Percentiles rank a stretch among this genome's conserved stretches.
phyloP scores from a whole-genome alignment of 1,139 yeast genomes.

The Sugiyamaella xylanicola region DNA sequence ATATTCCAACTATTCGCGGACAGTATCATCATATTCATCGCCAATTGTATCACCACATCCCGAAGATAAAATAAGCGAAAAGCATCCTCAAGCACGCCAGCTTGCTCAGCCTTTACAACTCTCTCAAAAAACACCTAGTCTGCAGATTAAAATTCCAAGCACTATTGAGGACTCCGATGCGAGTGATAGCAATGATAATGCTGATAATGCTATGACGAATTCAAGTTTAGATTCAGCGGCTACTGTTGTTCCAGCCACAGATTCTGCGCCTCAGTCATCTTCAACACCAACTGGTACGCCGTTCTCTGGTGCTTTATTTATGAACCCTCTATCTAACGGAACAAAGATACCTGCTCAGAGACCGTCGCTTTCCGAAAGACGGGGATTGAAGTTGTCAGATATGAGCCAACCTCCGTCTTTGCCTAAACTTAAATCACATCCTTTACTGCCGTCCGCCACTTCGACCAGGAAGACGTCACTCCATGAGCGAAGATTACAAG shows the following conservation, averaged over 20 bases:
- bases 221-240: not conserved
- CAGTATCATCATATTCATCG: constrained; percentile 21
- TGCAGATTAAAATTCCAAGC: not conserved
- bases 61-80: constrained; percentile 15
- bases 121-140: not conserved
- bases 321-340: constrained; percentile 21
- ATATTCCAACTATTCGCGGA: constrained; percentile 18
- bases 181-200: not conserved
- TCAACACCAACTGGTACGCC: constrained; percentile 1
- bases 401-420: constrained; percentile 14
- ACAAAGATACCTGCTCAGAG: constrained; percentile 26
- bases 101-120: not conserved
- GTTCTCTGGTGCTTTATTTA: constrained; percentile 27
- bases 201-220: not conserved
- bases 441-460: constrained; percentile 18
- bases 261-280: not conserved
- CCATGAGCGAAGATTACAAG: constrained; percentile 1
- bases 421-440: constrained; percentile 22
- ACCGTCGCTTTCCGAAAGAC: constrained; percentile 41
- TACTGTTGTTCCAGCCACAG: not conserved
- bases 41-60: constrained; percentile 23
- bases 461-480: constrained; percentile 8
- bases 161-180: not conserved
- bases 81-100: not conserved
- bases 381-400: constrained; percentile 36